These are phyloP conservation scores for Barnettozyma sp. DNA, from an alignment of 805 yeast genomes.

Conservation along the genomic window DNA sequence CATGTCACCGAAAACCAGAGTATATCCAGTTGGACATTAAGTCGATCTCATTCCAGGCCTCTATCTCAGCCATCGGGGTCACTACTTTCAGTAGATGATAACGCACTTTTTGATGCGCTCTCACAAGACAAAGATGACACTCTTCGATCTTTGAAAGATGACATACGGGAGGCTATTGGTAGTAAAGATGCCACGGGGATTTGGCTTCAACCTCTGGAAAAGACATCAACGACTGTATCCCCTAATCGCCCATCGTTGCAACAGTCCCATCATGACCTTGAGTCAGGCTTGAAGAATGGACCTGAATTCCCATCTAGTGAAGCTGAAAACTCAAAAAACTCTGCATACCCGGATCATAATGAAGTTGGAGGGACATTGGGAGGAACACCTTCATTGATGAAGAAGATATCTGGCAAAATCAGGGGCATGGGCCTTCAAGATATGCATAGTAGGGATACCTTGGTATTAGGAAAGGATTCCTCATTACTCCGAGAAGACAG, in stretches of 20 bases:
- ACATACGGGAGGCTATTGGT: conserved; percentile 19
- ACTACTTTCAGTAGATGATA: conserved; percentile 3
- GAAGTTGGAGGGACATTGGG: neutral
- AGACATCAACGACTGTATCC: too few relatives aligned
- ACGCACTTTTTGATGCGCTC: conserved; percentile 10
- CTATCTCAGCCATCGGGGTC: too few relatives aligned
- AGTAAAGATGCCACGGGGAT: conserved; percentile 11
- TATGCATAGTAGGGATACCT: conserved; percentile 1
- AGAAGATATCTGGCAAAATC: neutral
- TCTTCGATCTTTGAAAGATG: conserved; percentile 13
- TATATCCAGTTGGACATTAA: conserved; percentile 6
- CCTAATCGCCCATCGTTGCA: too few relatives aligned
- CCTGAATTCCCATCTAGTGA: conserved; percentile 2
- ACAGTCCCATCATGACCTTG: too few relatives aligned
- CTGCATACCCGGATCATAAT: neutral
- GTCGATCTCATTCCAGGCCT: conserved; percentile 1
- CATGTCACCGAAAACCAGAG: neutral
- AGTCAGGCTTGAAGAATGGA: too few relatives aligned
- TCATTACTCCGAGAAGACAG: neutral
- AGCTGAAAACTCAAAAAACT: neutral
- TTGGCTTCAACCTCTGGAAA: conserved; percentile 17
- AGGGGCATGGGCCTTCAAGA: neutral
- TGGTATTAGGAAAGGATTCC: neutral
- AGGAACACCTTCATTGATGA: neutral
- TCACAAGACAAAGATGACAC: conserved; percentile 11